Evolutionary conservation across 2,329 filamentous ascomycete genomes (phyloP), one percentile per base, ranked within the genome.

Genomic region (Lecanicillium sp.): DNA sequence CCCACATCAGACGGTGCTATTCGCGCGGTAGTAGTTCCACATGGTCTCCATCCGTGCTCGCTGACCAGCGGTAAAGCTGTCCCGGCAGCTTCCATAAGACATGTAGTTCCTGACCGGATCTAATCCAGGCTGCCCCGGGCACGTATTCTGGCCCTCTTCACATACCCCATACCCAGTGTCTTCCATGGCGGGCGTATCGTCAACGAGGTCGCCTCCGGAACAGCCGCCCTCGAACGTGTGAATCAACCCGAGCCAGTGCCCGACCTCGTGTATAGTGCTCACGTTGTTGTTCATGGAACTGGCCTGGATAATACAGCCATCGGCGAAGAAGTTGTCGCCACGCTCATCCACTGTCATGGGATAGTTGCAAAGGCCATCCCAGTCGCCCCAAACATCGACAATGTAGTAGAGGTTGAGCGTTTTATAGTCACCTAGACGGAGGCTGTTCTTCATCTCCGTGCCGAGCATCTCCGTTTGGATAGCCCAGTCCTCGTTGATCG

Each of bases 381-480:
- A n/a, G n/a, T n/a, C n/a, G n/a, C n/a, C n/a, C n/a, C n/a, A n/a
- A n/a, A n/a, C n/a, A n/a, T n/a, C n/a, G n/a, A n/a, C n/a, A 19
- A 61, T 51, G 48, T 66, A 62, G 57, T 68, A 68, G 33, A 68
- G 18, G 53, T 68, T 68, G 33, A 68, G 56, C 37, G 62, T 54
- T 8, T 50, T 32, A 42, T 60, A 60, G 33, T 45, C 51, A 36
- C 57, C 57, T 51, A 61, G 55, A 39, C 61, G 58, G 19, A 68
- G 56, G 4, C 11, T 12, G 7, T 15, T 28, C 29, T 36, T 40
- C 28, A 40, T 36, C 14, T 29, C 19, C 32, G 7, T 3, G 15
- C 27, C 38, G 33, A 30, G 19, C 14, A 3, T 5, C 12, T 28
- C 64, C 4, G 32, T 20, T 3, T 32, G 1, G 18, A 14, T 28